These are phyloP conservation scores for Tilletia walkeri DNA, from an alignment of 1,284 basidiomycete genomes.

Conservation along the genomic window DNA sequence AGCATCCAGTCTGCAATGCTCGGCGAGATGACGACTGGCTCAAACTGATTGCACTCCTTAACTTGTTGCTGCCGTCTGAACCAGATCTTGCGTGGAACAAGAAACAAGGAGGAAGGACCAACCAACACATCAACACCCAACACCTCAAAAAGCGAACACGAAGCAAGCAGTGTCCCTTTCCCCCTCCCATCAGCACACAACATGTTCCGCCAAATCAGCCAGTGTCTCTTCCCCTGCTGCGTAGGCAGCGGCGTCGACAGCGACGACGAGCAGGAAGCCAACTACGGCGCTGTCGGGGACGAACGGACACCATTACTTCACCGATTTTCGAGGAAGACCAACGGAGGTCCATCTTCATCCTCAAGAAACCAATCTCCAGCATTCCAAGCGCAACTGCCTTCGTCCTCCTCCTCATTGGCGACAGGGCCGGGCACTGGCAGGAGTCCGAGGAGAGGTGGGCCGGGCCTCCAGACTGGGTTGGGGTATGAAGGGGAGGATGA, in stretches of 20 bases:
- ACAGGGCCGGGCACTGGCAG: not conserved
- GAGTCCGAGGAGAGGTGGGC: too few species aligned
- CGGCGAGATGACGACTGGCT: too few species aligned
- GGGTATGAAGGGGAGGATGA: too few species aligned
- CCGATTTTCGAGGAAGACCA: not conserved
- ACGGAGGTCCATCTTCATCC: not conserved
- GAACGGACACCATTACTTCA: not conserved
- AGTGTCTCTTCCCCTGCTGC: slow-evolving; percentile 7
- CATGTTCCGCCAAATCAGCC: not conserved
- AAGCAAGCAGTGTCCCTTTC: not conserved
- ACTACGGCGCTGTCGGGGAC: not conserved
- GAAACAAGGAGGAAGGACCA: too few species aligned
- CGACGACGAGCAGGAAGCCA: not conserved
- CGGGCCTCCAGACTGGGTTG: too few species aligned
- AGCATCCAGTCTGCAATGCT: too few species aligned
- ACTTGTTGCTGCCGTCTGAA: too few species aligned
- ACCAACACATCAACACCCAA: not conserved
- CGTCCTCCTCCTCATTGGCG: too few species aligned
- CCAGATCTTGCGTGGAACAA: too few species aligned
- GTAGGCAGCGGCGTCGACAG: not conserved
- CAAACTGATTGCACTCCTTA: too few species aligned
- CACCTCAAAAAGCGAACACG: not conserved
- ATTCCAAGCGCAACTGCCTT: not conserved
- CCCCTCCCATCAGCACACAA: not conserved
- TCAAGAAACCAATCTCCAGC: not conserved